Conservation (phyloP, 129 eudicot genomes). For the Cynara cardunculus region DNA sequence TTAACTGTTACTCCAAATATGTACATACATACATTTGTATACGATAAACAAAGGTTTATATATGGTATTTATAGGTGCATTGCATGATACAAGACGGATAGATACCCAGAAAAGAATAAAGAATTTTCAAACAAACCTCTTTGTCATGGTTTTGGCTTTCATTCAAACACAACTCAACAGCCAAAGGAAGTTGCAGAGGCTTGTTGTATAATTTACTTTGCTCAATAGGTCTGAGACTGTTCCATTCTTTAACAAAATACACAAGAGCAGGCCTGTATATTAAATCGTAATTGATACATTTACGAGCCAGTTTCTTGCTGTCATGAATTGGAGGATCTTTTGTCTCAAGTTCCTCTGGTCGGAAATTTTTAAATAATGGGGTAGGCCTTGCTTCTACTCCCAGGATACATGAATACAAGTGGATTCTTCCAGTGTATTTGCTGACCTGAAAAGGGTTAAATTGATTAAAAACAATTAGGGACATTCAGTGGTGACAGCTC, state of each 20-base stretch:
- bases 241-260: constrained; percentile 72
- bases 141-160: constrained; percentile 77
- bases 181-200: constrained; percentile 89
- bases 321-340: constrained; percentile 25
- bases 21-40: background rate
- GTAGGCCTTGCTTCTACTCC: constrained; percentile 71
- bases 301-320: constrained; percentile 17
- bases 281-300: constrained; percentile 35
- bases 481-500: background rate
- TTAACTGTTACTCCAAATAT: background rate
- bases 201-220: constrained; percentile 57
- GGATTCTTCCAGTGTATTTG: constrained; percentile 89
- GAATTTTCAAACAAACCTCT: constrained; percentile 44
- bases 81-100: background rate
- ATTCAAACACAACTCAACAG: constrained; percentile 67
- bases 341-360: constrained; percentile 66
- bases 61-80: background rate
- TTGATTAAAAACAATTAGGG: background rate
- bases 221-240: constrained; percentile 65
- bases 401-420: constrained; percentile 69
- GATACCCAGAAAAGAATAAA: background rate
- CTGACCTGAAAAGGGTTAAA: constrained; percentile 58
- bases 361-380: constrained; percentile 71
- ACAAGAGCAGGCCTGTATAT: constrained; percentile 49
- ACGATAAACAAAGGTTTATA: background rate